These are phyloP conservation scores for Yamadazyma siamensis DNA, from an alignment of 1,139 yeast species.

Conservation along the genomic window DNA sequence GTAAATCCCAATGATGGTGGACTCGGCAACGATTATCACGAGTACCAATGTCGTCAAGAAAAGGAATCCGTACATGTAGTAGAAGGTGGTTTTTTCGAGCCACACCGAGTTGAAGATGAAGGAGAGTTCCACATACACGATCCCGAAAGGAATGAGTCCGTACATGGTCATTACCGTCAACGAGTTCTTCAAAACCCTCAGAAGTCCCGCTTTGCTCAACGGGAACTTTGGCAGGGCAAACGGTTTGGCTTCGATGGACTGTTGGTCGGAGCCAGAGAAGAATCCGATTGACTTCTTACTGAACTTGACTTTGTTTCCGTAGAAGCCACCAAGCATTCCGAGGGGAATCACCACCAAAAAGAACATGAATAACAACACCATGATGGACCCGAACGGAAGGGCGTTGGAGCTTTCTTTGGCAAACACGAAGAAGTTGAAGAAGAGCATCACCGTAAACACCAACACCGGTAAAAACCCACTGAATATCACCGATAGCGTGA, in stretches of 20 bases:
- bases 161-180: conserved; percentile 29
- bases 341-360: conserved; percentile 69
- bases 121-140: conserved; percentile 75
- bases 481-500: conserved; percentile 45
- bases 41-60: conserved; percentile 59
- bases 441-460: conserved; percentile 49
- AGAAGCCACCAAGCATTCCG: conserved; percentile 66
- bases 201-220: not conserved
- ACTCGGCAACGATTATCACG: conserved; percentile 63
- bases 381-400: conserved; percentile 69
- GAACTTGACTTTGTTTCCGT: conserved; percentile 45
- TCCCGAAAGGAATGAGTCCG: conserved; percentile 74
- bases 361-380: conserved; percentile 56
- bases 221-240: too few relatives aligned
- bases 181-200: conserved; percentile 18
- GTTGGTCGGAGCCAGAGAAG: conserved; percentile 6
- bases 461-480: conserved; percentile 63
- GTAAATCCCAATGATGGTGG: conserved; percentile 71
- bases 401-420: conserved; percentile 74
- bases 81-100: conserved; percentile 76
- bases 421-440: conserved; percentile 70
- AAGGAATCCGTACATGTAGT: conserved; percentile 77
- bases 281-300: conserved; percentile 13
- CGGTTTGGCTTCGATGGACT: not conserved
- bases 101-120: conserved; percentile 76